Conservation (phyloP, 2,329 filamentous ascomycete species). For the Talaromyces sp. region DNA sequence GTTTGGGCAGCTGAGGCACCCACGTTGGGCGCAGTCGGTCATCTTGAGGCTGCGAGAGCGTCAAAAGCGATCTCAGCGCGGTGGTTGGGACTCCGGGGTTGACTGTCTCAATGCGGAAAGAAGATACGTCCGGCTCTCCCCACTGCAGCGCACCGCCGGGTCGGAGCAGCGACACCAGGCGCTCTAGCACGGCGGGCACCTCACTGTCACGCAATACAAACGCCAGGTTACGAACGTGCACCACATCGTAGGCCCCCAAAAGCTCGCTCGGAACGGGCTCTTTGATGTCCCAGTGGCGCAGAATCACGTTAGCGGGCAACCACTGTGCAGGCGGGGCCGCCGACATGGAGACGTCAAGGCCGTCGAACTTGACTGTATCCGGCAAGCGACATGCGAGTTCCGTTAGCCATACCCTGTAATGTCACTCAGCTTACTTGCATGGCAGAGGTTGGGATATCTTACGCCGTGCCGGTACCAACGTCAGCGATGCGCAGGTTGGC, state of each 20-base stretch:
- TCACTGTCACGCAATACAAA: neutral
- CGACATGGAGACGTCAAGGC: constrained; percentile 13
- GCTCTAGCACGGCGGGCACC: neutral
- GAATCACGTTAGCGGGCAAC: constrained; percentile 12
- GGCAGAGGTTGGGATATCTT: neutral
- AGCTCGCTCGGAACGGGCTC: constrained; percentile 13
- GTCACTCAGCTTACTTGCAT: neutral
- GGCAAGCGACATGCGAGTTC: constrained; percentile 10
- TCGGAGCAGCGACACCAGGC: constrained; percentile 1
- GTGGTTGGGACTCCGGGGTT: too few species aligned
- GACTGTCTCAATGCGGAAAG: neutral
- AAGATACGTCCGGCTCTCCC: neutral
- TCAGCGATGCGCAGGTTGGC: constrained; percentile 14
- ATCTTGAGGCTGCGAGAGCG: neutral
- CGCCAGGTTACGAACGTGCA: constrained; percentile 14
- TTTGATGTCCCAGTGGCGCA: constrained; percentile 14
- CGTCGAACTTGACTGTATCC: constrained; percentile 10
- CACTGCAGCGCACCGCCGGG: neutral
- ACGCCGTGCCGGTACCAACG: constrained; percentile 16
- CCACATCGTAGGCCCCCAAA: constrained; percentile 18
- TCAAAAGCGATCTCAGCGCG: neutral
- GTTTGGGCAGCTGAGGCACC: neutral
- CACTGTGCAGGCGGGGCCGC: constrained; percentile 8
- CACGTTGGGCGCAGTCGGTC: neutral
- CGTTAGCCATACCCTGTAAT: constrained; percentile 11